Evolutionary conservation across 2,329 filamentous ascomycete genomes (phyloP).

Genomic region (Fusarium buharicum): DNA sequence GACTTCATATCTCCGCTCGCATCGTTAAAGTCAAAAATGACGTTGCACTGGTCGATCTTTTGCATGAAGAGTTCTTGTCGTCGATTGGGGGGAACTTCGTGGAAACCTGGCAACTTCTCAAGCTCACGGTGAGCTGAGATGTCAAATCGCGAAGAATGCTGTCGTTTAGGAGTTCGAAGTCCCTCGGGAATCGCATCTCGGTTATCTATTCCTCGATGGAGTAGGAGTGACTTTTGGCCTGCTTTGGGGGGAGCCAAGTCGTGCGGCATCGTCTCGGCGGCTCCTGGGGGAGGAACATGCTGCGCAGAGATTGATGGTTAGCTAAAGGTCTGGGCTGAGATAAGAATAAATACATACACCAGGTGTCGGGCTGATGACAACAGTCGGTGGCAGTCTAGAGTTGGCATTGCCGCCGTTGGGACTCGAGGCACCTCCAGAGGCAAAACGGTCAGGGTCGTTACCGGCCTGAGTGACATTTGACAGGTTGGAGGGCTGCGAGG

Average conservation of each 20-base stretch:
- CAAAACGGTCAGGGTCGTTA: slow-evolving; percentile 56
- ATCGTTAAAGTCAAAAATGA: slow-evolving; percentile 99
- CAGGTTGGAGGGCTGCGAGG: slow-evolving; percentile 54
- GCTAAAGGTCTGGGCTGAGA: slow-evolving; percentile 4
- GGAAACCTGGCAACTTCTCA: slow-evolving; percentile 96
- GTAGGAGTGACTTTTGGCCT: slow-evolving; percentile 85
- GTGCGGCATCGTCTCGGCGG: slow-evolving; percentile 97
- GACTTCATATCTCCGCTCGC: slow-evolving; percentile 99
- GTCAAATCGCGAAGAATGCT: slow-evolving; percentile 97
- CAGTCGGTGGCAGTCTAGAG: slow-evolving; percentile 76
- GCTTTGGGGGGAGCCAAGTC: slow-evolving; percentile 95
- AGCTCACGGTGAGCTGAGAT: slow-evolving; percentile 96
- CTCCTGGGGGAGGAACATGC: slow-evolving; percentile 93
- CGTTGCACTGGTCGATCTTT: slow-evolving; percentile 99
- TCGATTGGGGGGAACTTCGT: slow-evolving; percentile 94
- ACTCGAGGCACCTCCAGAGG: slow-evolving; percentile 50
- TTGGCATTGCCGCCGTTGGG: slow-evolving; percentile 51
- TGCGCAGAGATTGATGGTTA: slow-evolving; percentile 30
- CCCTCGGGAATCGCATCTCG: slow-evolving; percentile 93
- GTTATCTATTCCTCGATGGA: slow-evolving; percentile 87
- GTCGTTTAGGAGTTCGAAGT: slow-evolving; percentile 91
- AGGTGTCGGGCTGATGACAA: slow-evolving; percentile 93
- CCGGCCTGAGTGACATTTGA: slow-evolving; percentile 52
- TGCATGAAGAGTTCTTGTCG: slow-evolving; percentile 99
- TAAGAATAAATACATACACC: slow-evolving; percentile 70